These are phyloP conservation scores for Neofusicoccum ribis DNA, from an alignment of 2,329 filamentous ascomycete genomes.

Conservation along the genomic window DNA sequence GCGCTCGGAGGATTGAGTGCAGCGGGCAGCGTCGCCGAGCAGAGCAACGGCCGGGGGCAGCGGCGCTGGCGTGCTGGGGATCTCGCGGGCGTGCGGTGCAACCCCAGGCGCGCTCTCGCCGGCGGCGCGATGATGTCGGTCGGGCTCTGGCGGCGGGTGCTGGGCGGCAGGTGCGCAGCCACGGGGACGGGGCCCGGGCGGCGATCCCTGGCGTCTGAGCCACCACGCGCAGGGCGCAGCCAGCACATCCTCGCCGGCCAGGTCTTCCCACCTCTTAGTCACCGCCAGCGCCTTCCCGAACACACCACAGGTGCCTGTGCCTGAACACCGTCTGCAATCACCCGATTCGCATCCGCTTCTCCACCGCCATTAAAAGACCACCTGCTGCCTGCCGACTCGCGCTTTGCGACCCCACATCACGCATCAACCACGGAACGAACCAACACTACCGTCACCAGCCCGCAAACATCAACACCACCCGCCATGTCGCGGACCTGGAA, in stretches of 20 bases:
- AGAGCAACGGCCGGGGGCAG: neutral
- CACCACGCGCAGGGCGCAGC: constrained; percentile 14
- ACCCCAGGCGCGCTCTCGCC: neutral
- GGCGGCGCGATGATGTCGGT: too few relatives aligned
- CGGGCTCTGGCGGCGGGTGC: neutral
- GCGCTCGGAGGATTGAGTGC: neutral
- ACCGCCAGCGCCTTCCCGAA: neutral
- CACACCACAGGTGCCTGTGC: neutral
- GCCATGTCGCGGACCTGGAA: constrained; percentile 43
- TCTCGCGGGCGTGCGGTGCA: neutral
- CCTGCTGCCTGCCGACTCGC: constrained; percentile 1
- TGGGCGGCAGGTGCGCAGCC: neutral
- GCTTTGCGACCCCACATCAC: neutral
- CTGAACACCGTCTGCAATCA: neutral
- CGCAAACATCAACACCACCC: neutral
- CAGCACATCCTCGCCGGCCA: neutral
- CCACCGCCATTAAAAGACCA: neutral
- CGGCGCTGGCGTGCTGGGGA: neutral
- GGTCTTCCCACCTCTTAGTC: neutral
- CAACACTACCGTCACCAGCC: neutral
- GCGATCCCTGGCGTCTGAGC: constrained; percentile 10
- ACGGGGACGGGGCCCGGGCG: neutral
- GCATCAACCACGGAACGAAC: neutral
- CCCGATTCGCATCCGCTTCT: neutral
- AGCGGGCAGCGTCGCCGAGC: neutral